phyloP scores from a whole-genome alignment of 441 rosid species.

The Euphorbia schlechtendalii region DNA sequence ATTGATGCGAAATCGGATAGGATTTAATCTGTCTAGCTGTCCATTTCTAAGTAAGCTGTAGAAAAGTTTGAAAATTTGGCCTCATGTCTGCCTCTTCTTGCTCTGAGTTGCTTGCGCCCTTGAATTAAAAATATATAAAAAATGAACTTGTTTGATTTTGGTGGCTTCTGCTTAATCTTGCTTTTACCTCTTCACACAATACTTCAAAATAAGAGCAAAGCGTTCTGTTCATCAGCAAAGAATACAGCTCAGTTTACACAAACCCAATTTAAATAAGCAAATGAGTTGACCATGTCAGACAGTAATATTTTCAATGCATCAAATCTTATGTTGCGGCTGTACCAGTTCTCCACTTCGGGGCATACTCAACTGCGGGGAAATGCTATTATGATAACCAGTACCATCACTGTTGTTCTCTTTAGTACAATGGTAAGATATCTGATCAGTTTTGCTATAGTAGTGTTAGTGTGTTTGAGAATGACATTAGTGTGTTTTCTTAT shows the following conservation, averaged over 20 bases:
- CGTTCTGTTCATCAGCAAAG: too few species aligned
- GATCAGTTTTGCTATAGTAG: not conserved
- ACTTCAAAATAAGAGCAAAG: too few species aligned
- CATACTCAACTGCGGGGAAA: slow-evolving; percentile 56
- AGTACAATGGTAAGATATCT: slow-evolving; percentile 68
- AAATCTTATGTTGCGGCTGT: slow-evolving; percentile 9
- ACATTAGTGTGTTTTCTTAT: not conserved
- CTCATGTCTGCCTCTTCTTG: not conserved
- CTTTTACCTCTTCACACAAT: not conserved
- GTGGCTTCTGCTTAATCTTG: not conserved
- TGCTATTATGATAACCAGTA: slow-evolving; percentile 90
- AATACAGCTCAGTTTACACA: too few species aligned
- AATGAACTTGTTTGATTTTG: not conserved
- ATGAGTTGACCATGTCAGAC: not conserved
- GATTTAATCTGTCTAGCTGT: too few species aligned
- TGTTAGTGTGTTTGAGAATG: not conserved
- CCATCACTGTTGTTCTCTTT: slow-evolving; percentile 82
- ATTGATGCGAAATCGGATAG: too few species aligned
- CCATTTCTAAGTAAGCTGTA: not conserved
- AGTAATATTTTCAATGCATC: not conserved
- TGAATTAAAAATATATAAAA: too few species aligned
- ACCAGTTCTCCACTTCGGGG: slow-evolving; percentile 65
- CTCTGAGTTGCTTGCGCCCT: not conserved
- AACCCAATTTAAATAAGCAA: too few species aligned
- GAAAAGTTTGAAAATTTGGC: not conserved